Evolutionary conservation across 164 flowering plant species (phyloP), one percentile per base, ranked within the genome.

Genomic region (Berberis thunbergii): DNA sequence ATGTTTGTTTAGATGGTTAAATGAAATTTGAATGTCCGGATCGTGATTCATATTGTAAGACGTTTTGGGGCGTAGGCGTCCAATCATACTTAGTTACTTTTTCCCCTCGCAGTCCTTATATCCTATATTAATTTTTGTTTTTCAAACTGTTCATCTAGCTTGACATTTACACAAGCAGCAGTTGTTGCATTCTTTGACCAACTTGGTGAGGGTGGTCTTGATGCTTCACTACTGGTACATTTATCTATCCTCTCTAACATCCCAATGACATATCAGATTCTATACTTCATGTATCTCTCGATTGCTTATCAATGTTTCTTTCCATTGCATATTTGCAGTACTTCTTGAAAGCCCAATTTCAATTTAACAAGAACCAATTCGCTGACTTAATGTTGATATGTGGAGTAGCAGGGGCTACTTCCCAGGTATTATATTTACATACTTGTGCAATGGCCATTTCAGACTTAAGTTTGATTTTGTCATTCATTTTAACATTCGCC

Each of bases 351-450:
- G 96, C 97, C 4, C 84, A 77, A 7, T 91, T 88, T 72, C 89
- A 84, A 65, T 94, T 83, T 75, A 77, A 74, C 84, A 94, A 94
- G 73, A 67, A 88, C 75, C 93, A 90, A 73, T 94, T 78, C 71
- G 97, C 97, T 46, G 96, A 94, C 64, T 57, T 94, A 26, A 56
- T 90, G 84, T 79, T 90, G 44, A 83, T 90, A 57, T 48, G 58
- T 5, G 91, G 88, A 42, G 54, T 84, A 53, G 80, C 83, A 42
- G 91, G 82, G 49, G 77, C 78, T 5, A 54, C 77, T 54, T 88
- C 98, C 43, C 95, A 87, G 93, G 97, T 85, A 69, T 60, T 63
- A 41, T 46, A 45, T 49, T 54, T 41, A 41, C 5, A 13, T 49
- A 55, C 40, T 7, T 38, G 38, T 41, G 40, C 3, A 67, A 8